Conservation (phyloP, 148 eudicot species). For the Fagopyrum tataricum region DNA sequence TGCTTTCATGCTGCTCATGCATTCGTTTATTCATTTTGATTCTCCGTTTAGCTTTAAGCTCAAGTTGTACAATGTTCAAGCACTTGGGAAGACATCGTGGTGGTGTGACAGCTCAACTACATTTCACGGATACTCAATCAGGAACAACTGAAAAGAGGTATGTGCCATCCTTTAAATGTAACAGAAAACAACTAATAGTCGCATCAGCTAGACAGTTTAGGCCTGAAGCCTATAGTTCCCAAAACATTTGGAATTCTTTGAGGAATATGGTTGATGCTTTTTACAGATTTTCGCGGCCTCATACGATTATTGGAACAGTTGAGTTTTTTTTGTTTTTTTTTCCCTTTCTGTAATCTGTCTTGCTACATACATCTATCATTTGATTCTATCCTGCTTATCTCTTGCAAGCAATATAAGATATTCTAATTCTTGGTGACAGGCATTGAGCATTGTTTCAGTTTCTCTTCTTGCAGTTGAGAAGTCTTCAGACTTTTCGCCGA, state of each 20-base stretch:
- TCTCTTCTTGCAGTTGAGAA: slow-evolving; percentile 92
- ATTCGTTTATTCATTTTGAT: neutral
- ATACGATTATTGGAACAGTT: slow-evolving; percentile 95
- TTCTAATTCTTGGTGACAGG: slow-evolving; percentile 43
- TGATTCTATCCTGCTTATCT: neutral
- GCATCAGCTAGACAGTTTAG: slow-evolving; percentile 55
- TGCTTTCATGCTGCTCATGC: neutral
- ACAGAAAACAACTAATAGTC: slow-evolving; percentile 25
- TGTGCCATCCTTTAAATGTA: slow-evolving; percentile 20
- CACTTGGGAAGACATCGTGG: slow-evolving; percentile 20
- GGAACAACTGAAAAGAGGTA: slow-evolving; percentile 16
- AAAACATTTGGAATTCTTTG: slow-evolving; percentile 36
- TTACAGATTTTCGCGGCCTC: slow-evolving; percentile 91
- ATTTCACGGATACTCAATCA: slow-evolving; percentile 19
- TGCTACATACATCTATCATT: neutral
- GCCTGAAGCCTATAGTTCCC: slow-evolving; percentile 34
- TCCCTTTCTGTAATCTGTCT: neutral
- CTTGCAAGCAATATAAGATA: neutral
- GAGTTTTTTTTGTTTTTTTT: no score
- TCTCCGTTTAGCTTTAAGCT: slow-evolving; percentile 19
- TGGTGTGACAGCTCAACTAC: slow-evolving; percentile 22
- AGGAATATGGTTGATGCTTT: slow-evolving; percentile 58
- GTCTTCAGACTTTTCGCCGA: slow-evolving; percentile 72
- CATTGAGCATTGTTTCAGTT: slow-evolving; percentile 94
- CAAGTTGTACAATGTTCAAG: slow-evolving; percentile 34